phyloP scores from a whole-genome alignment of 2,329 filamentous ascomycete species.

The Huntiella abstrusa region DNA sequence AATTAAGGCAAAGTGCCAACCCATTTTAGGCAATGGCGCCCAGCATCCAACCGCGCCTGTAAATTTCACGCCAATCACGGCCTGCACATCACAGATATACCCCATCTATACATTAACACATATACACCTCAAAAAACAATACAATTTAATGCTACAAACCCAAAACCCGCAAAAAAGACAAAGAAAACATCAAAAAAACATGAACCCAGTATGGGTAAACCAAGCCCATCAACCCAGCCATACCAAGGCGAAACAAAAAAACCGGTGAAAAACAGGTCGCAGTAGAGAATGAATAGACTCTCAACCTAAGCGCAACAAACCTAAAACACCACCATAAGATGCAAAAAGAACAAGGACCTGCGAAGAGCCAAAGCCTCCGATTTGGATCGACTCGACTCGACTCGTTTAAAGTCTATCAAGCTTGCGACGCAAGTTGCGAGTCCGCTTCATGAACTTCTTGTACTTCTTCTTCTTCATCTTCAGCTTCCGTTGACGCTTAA shows the following conservation, averaged over 20 bases:
- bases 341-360: too few species aligned
- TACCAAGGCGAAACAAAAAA: too few species aligned
- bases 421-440: conserved; percentile 73
- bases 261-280: too few species aligned
- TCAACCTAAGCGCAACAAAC: too few species aligned
- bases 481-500: conserved; percentile 77
- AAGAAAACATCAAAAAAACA: background rate
- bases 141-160: background rate
- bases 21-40: background rate
- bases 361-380: background rate
- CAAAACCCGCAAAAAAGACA: background rate
- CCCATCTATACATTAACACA: background rate
- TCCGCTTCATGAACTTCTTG: conserved; percentile 95
- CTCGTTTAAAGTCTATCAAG: conserved; percentile 44
- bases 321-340: too few species aligned
- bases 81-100: background rate
- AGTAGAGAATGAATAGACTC: too few species aligned
- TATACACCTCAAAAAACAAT: background rate
- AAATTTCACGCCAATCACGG: too few species aligned
- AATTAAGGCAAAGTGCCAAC: background rate
- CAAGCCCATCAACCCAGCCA: background rate
- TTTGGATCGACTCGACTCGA: background rate
- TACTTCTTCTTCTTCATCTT: conserved; percentile 99
- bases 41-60: too few species aligned
- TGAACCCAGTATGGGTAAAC: background rate